These are phyloP conservation scores for Carallia brachiata DNA, from an alignment of 345 rosid species.

Conservation along the genomic window DNA sequence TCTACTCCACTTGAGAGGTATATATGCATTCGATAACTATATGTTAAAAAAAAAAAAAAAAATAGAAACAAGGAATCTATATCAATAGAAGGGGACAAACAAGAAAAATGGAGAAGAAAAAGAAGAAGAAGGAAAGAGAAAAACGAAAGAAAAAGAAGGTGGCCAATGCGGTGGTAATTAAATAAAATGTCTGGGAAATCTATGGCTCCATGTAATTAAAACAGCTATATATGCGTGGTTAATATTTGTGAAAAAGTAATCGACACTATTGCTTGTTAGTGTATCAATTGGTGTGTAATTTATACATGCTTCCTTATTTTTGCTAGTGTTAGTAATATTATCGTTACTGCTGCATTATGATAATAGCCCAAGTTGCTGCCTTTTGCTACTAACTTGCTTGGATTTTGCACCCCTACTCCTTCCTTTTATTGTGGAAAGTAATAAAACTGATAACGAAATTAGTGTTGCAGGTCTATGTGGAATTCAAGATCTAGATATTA, in stretches of 20 bases:
- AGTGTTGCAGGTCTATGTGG: slow-evolving; percentile 11
- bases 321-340: background rate
- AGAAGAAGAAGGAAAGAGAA: no score
- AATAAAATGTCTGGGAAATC: background rate
- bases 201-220: background rate
- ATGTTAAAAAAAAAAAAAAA: background rate
- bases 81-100: background rate
- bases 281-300: background rate
- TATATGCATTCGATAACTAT: background rate
- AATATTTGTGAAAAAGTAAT: slow-evolving; percentile 8
- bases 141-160: no score
- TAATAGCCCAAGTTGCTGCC: background rate
- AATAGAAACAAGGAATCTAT: background rate
- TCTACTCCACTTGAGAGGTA: slow-evolving; percentile 5
- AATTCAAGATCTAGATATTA: no score
- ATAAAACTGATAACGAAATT: background rate
- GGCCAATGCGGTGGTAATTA: no score
- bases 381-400: background rate
- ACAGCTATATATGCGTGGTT: background rate
- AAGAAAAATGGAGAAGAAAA: background rate
- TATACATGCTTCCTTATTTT: background rate
- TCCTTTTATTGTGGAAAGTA: background rate
- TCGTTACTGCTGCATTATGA: background rate
- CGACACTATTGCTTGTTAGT: background rate
- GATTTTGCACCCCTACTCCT: background rate